Conservation (phyloP, 345 rosid species). For the Salix suchowensis region DNA sequence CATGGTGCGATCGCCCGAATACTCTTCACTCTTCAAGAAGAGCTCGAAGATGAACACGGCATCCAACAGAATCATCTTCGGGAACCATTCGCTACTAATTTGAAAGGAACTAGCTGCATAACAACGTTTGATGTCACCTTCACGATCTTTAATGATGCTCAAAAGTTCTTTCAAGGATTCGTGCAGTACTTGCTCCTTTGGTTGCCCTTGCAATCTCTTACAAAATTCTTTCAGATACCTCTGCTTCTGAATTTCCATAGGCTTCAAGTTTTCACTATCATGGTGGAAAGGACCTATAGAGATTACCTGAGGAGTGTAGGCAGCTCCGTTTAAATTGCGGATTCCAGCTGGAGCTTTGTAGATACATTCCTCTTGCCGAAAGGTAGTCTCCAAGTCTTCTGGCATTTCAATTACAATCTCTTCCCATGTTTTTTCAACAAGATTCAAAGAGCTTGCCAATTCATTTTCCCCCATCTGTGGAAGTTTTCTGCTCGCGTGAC, state of each 20-base stretch:
- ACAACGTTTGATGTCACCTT: rapidly evolving
- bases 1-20: rapidly evolving
- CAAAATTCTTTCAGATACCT: not conserved
- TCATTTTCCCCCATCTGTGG: not conserved
- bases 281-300: conserved; percentile 9
- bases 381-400: not conserved
- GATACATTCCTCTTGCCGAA: not conserved
- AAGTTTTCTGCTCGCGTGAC: too few species aligned
- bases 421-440: not conserved
- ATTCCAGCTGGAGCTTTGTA: not conserved
- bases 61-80: conserved; percentile 9
- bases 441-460: not conserved
- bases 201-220: not conserved
- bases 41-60: conserved; percentile 18
- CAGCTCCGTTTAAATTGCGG: not conserved
- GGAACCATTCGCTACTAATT: not conserved
- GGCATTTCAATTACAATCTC: not conserved
- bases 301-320: conserved; percentile 2
- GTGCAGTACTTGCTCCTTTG: too few species aligned
- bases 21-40: not conserved
- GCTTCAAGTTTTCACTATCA: not conserved
- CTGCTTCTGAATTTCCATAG: not conserved
- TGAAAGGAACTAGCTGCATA: not conserved
- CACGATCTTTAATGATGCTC: too few species aligned
- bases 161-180: too few species aligned